Evolutionary conservation across 2,329 filamentous ascomycete genomes (phyloP), one percentile per base, ranked within the genome.

Genomic region (Diplodia mutila): DNA sequence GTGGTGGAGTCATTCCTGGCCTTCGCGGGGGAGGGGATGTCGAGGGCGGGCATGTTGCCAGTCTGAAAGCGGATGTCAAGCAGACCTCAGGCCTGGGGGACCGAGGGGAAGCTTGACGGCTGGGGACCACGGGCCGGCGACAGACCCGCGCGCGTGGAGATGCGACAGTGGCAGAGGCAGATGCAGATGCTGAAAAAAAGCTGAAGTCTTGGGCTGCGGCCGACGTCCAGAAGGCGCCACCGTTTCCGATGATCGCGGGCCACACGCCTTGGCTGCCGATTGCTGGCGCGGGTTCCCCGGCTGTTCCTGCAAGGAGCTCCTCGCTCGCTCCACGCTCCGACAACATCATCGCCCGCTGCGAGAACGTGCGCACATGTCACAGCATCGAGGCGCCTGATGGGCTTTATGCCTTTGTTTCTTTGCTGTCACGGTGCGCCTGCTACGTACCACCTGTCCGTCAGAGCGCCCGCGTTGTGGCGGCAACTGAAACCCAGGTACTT

Each of bases 31-130:
- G 68, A 70, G 39, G 71, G 68, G 18, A 72, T 70, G 61, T 70
- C 68, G 70, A 78, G 75, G 66, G 77, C 77, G 9, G 77, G 77
- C 77, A 79, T 79, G 74, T 72, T 68, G 69, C 18, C 5, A 34
- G 51, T 48, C 61, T 48, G 68, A 68, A 52, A 61, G 61, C 52
- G 52, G 65, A 63, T 49, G 68, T 49, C 52, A 32, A n/a, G 54
- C 32, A 39, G 27, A 7, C 29, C 37, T 39, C 34, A 9, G 49
- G 29, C 37, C 37, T 37, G 27, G 52, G n/a, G 39, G 29, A 23
- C 39, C 53, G 46, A 34, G 27, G 52, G 32, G 61, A 29, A 23
- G 32, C 27, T 61, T 42, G 64, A 55, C 37, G 46, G 53, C 52
- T 34, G 54, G 63, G 27, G 52, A 37, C 63, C 64, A 59, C 52